A percentile compares a stretch with the other conserved stretches of the same genome.
Conservation (phyloP, 192 early-diverging fungal genomes). For the Rhizoclosmatium sp. region DNA sequence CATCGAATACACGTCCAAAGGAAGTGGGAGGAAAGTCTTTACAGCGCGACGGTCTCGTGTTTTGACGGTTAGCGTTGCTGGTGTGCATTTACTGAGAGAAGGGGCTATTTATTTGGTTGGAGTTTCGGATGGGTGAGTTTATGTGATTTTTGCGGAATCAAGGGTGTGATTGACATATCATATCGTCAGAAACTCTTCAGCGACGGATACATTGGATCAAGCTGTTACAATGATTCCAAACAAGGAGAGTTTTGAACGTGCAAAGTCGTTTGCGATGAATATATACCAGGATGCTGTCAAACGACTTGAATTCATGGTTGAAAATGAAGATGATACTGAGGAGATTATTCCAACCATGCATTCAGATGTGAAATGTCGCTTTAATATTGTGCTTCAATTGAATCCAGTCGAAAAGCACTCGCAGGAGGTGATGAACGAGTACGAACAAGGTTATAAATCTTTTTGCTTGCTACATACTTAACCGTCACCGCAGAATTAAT, state of each 20-base stretch:
- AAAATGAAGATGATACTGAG: not conserved
- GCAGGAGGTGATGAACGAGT: not conserved
- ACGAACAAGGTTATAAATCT: too few species aligned
- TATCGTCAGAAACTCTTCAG: slow-evolving; percentile 5
- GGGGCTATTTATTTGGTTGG: not conserved
- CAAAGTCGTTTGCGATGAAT: not conserved
- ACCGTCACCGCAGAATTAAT: not conserved
- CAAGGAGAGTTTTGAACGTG: not conserved
- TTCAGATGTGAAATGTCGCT: slow-evolving; percentile 26
- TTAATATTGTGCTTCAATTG: slow-evolving; percentile 14
- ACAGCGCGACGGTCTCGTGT: not conserved
- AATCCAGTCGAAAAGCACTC: not conserved
- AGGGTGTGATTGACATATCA: not conserved
- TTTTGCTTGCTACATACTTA: too few species aligned
- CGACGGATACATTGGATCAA: not conserved
- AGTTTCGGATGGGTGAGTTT: not conserved
- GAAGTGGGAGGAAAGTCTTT: not conserved
- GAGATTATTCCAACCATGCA: not conserved
- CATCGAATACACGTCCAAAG: not conserved
- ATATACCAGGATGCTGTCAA: not conserved
- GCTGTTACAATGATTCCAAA: not conserved
- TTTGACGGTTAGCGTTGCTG: not conserved
- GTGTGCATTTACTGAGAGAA: not conserved
- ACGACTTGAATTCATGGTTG: not conserved
- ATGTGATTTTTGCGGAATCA: not conserved